A percentile compares a stretch with the other conserved stretches of the same genome.
Evolutionary conservation across 495 filamentous ascomycete genomes (phyloP).

Genomic region (Annulohypoxylon nitens): DNA sequence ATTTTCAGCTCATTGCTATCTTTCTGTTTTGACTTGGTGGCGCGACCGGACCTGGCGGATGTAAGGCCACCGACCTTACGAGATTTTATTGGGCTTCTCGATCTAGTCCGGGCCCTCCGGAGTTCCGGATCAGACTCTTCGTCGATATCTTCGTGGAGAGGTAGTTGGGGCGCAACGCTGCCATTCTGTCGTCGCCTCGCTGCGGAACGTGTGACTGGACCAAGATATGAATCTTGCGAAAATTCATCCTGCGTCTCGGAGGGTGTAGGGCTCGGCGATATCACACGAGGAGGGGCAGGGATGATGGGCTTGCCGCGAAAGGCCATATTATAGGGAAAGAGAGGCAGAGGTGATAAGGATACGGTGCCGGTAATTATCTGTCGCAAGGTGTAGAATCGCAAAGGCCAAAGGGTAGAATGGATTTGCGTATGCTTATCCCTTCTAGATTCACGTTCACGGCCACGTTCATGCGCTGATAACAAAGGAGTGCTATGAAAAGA

Average conservation of each 20-base stretch:
- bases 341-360: conserved; percentile 60
- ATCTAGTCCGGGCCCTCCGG: conserved; percentile 62
- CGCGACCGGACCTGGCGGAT: conserved; percentile 45
- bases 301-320: conserved; percentile 57
- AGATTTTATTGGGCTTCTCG: conserved; percentile 64
- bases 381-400: conserved; percentile 58
- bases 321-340: conserved; percentile 60
- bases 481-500: conserved; percentile 34
- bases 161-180: conserved; percentile 50
- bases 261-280: conserved; percentile 76
- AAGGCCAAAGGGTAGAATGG: conserved; percentile 59
- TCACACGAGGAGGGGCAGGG: conserved; percentile 77
- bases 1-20: conserved; percentile 37
- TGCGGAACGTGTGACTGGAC: conserved; percentile 74
- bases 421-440: conserved; percentile 64
- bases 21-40: conserved; percentile 44
- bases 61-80: conserved; percentile 65
- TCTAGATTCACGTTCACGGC: conserved; percentile 61
- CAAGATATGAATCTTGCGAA: conserved; percentile 66
- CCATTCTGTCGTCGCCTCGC: conserved; percentile 61
- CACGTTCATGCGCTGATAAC: conserved; percentile 30
- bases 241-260: conserved; percentile 63
- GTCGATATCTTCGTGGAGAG: conserved; percentile 55
- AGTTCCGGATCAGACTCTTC: conserved; percentile 59
- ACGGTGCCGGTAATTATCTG: conserved; percentile 68